phyloP scores from a whole-genome alignment of 2,329 filamentous ascomycete species.

The Paecilomyces variotii region DNA sequence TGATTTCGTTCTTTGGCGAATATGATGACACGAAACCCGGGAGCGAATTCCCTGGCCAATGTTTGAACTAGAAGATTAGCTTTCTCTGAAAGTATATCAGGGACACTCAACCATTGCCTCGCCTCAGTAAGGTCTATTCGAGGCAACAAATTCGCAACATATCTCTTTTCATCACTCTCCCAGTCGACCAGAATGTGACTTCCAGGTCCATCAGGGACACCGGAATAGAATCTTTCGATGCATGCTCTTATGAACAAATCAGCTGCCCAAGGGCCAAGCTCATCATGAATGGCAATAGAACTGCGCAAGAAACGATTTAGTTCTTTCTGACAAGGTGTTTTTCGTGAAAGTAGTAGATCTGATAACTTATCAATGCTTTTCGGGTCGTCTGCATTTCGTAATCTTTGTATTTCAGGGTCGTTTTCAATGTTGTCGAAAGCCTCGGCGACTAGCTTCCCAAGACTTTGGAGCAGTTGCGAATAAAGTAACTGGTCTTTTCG shows the following conservation, averaged over 20 bases:
- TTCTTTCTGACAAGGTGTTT: constrained; percentile 43
- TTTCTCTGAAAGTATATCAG: constrained; percentile 49
- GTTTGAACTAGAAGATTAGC: constrained; percentile 49
- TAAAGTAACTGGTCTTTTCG: constrained; percentile 1
- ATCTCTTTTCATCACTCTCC: constrained; percentile 46
- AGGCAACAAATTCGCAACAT: constrained; percentile 41
- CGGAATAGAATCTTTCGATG: constrained; percentile 29
- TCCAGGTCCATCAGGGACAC: constrained; percentile 17
- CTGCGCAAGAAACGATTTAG: constrained; percentile 49
- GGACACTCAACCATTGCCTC: constrained; percentile 7
- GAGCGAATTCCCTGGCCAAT: constrained; percentile 32
- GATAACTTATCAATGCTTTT: constrained; percentile 15
- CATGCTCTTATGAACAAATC: constrained; percentile 56
- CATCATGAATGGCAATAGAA: constrained; percentile 42
- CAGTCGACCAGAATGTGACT: constrained; percentile 31
- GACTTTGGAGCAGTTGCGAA: constrained; percentile 31
- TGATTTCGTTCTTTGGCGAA: constrained; percentile 59
- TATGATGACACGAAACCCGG: constrained; percentile 51
- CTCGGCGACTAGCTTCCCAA: constrained; percentile 34
- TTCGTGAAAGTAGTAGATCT: constrained; percentile 19
- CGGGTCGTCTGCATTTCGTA: constrained; percentile 34
- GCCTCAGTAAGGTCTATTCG: constrained; percentile 11
- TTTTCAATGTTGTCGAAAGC: constrained; percentile 45
- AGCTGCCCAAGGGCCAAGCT: constrained; percentile 61
- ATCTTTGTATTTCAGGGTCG: constrained; percentile 52